These are phyloP conservation scores for Metschnikowia cerradonensis DNA, from an alignment of 805 yeast species.

Conservation along the genomic window DNA sequence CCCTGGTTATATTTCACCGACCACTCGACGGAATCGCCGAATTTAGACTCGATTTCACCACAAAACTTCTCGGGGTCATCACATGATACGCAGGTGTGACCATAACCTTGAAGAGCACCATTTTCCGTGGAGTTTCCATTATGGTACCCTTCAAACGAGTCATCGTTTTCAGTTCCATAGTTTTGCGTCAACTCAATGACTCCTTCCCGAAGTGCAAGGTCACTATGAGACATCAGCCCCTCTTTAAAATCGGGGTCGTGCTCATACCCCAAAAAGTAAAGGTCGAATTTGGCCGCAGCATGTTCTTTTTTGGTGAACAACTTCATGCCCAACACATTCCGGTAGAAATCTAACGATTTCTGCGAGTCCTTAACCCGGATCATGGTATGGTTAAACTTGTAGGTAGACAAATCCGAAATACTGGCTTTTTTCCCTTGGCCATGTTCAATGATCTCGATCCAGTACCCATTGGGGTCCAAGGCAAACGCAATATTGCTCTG, in stretches of 20 bases:
- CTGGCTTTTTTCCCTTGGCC: constrained; percentile 39
- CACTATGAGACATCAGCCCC: constrained; percentile 28
- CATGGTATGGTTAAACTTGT: constrained; percentile 85
- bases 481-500: constrained; percentile 92
- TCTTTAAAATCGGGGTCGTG: constrained; percentile 43
- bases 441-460: constrained; percentile 85
- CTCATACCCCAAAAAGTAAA: constrained; percentile 80
- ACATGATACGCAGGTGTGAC: constrained; percentile 75
- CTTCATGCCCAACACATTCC: constrained; percentile 76
- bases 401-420: constrained; percentile 35
- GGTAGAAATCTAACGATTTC: constrained; percentile 73
- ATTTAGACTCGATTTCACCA: constrained; percentile 44
- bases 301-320: constrained; percentile 53
- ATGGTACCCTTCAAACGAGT: constrained; percentile 68
- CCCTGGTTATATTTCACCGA: constrained; percentile 54
- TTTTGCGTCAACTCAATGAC: constrained; percentile 89
- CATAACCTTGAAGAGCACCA: constrained; percentile 74
- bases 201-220: constrained; percentile 53
- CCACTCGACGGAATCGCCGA: constrained; percentile 49
- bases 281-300: constrained; percentile 72
- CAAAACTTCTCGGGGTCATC: constrained; percentile 58
- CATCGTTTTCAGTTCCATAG: constrained; percentile 89
- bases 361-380: constrained; percentile 84
- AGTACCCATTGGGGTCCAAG: constrained; percentile 93
- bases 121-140: constrained; percentile 60